Percentiles rank a stretch among this genome's conserved stretches.
phyloP scores from a whole-genome alignment of 2,329 filamentous ascomycete species.

The Tolypocladium capitatum region DNA sequence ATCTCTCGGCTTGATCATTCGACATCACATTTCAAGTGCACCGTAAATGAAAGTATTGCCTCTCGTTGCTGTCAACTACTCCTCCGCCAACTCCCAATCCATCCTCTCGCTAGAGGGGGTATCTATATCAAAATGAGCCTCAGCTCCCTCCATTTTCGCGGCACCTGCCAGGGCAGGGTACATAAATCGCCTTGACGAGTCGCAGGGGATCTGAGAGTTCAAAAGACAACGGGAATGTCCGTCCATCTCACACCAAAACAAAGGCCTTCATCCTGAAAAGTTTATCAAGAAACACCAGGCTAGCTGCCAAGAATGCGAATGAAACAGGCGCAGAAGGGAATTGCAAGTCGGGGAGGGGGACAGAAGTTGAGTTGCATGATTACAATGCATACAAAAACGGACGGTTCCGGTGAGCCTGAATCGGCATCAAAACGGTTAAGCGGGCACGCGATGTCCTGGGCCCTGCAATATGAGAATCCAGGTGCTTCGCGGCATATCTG shows the following conservation, averaged over 20 bases:
- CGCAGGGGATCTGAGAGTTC: background rate
- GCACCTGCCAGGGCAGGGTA: background rate
- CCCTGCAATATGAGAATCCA: background rate
- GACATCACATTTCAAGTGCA: background rate
- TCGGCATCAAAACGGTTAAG: background rate
- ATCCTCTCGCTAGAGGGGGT: constrained; percentile 1
- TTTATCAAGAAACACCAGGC: constrained; percentile 4
- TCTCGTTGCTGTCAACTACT: background rate
- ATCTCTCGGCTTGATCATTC: background rate
- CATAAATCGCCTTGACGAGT: background rate
- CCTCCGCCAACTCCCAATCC: background rate
- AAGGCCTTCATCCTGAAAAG: background rate
- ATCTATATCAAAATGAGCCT: constrained; percentile 1
- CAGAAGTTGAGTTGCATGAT: background rate
- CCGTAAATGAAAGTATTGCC: background rate
- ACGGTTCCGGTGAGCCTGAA: background rate
- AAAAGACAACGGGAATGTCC: background rate
- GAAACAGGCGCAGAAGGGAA: background rate
- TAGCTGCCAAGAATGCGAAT: constrained; percentile 6
- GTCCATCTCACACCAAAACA: background rate
- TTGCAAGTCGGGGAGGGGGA: background rate
- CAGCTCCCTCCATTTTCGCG: background rate
- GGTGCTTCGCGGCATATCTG: background rate
- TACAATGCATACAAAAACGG: constrained; percentile 1
- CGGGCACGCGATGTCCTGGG: background rate